A percentile compares a stretch with the other conserved stretches of the same genome.
phyloP scores from a whole-genome alignment of 2,329 filamentous ascomycete species.

The Tolypocladium endophyticum region DNA sequence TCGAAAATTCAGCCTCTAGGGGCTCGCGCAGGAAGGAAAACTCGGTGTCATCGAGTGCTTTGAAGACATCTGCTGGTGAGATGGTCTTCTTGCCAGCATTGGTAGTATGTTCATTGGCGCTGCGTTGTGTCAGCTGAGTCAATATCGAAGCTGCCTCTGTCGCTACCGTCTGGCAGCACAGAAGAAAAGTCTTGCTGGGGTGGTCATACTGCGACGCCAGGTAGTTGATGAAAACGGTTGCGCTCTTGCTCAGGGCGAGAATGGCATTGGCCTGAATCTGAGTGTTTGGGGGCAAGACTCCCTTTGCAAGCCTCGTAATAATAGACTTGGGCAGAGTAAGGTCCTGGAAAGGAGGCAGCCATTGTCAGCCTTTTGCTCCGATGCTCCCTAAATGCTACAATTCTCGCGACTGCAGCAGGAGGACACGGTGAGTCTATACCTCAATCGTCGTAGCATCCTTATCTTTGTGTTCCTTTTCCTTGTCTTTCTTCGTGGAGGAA shows the following conservation, averaged over 20 bases:
- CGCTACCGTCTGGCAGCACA: background rate
- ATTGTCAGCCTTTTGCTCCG: background rate
- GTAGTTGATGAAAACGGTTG: conserved; percentile 76
- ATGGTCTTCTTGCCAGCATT: conserved; percentile 68
- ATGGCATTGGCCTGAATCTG: conserved; percentile 78
- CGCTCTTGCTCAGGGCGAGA: conserved; percentile 68
- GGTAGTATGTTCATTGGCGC: conserved; percentile 62
- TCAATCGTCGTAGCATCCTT: conserved; percentile 40
- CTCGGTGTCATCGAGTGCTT: conserved; percentile 66
- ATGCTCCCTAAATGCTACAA: background rate
- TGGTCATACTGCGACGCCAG: conserved; percentile 58
- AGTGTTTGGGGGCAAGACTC: conserved; percentile 68
- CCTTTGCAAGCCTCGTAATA: conserved; percentile 69
- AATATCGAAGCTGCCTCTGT: background rate
- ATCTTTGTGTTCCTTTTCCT: conserved; percentile 13
- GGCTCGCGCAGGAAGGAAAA: conserved; percentile 59
- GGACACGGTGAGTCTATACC: conserved; percentile 21
- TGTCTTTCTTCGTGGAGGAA: conserved; percentile 19
- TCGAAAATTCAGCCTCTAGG: conserved; percentile 66
- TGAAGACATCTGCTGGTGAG: conserved; percentile 63
- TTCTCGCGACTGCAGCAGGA: background rate
- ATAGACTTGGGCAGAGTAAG: conserved; percentile 71
- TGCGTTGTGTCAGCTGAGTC: conserved; percentile 20
- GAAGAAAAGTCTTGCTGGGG: background rate
- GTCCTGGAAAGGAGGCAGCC: conserved; percentile 38